Conservation (phyloP, 257 asterid genomes). For the Dorcoceras hygrometricum region DNA sequence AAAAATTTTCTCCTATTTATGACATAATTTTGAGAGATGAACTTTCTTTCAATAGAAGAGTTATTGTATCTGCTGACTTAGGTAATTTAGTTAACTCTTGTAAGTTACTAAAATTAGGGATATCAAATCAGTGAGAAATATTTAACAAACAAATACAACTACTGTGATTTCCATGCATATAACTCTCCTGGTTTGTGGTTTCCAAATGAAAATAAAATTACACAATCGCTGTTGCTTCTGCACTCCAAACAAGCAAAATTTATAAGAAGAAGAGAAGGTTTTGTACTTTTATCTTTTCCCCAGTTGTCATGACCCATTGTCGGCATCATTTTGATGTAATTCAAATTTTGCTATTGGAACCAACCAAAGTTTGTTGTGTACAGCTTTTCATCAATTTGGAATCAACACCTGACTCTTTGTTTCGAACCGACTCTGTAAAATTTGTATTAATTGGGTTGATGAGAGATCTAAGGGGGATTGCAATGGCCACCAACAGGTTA, state of each 20-base stretch:
- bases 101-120: too few species aligned
- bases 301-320: conserved; percentile 1
- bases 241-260: conserved; percentile 8
- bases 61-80: too few species aligned
- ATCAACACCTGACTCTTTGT: conserved; percentile 76
- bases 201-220: conserved; percentile 8
- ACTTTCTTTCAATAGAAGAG: too few species aligned
- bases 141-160: conserved; percentile 9
- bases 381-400: conserved; percentile 76
- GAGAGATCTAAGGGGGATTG: conserved; percentile 97
- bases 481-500: conserved; percentile 94
- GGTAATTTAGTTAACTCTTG: too few species aligned
- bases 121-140: background rate
- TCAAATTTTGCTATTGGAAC: conserved; percentile 14
- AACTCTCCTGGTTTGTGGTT: conserved; percentile 15
- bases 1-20: too few species aligned
- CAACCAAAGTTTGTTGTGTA: conserved; percentile 27
- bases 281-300: conserved; percentile 2
- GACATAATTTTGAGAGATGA: too few species aligned
- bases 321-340: conserved; percentile 9
- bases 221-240: conserved; percentile 3
- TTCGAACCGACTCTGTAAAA: conserved; percentile 80
- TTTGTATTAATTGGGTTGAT: conserved; percentile 87
- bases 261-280: conserved; percentile 12
- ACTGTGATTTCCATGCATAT: conserved; percentile 12